Conservation (phyloP, 441 rosid genomes). For the Viola pubescens region DNA sequence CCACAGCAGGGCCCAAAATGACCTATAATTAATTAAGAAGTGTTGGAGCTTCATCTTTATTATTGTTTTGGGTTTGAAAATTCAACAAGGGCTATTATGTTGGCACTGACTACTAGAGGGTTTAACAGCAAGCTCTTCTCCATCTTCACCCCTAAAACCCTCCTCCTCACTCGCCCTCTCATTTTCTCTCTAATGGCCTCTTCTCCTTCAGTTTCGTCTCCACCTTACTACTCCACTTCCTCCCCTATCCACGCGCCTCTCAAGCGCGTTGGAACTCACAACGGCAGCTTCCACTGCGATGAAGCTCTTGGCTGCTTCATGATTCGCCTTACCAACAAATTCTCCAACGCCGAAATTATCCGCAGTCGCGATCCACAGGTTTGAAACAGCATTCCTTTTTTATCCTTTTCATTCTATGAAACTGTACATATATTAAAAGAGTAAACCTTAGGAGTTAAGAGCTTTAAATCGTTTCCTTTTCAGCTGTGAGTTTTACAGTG, state of each 20-base stretch:
- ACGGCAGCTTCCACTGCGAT: slow-evolving; percentile 82
- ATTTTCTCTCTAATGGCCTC: slow-evolving; percentile 31
- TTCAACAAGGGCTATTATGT: slow-evolving; percentile 24
- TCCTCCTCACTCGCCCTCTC: slow-evolving; percentile 16
- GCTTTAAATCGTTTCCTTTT: background rate
- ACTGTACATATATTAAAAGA: background rate
- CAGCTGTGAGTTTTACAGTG: background rate
- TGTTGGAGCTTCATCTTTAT: background rate
- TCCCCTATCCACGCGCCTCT: slow-evolving; percentile 27
- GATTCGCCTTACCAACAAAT: slow-evolving; percentile 66
- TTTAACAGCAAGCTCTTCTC: slow-evolving; percentile 33
- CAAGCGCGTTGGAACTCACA: slow-evolving; percentile 73
- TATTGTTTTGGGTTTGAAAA: background rate
- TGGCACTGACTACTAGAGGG: slow-evolving; percentile 35
- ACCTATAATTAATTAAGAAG: too few species aligned
- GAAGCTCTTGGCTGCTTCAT: slow-evolving; percentile 86
- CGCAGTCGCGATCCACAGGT: slow-evolving; percentile 75
- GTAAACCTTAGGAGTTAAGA: background rate
- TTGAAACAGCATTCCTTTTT: background rate
- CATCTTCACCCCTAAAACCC: slow-evolving; percentile 26
- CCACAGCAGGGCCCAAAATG: too few species aligned
- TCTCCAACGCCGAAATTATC: slow-evolving; percentile 54
- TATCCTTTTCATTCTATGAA: background rate
- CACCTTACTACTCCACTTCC: slow-evolving; percentile 40
- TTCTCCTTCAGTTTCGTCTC: slow-evolving; percentile 41